Conservation (phyloP, 1,284 basidiomycete species). For the Ceratobasidium sp. region DNA sequence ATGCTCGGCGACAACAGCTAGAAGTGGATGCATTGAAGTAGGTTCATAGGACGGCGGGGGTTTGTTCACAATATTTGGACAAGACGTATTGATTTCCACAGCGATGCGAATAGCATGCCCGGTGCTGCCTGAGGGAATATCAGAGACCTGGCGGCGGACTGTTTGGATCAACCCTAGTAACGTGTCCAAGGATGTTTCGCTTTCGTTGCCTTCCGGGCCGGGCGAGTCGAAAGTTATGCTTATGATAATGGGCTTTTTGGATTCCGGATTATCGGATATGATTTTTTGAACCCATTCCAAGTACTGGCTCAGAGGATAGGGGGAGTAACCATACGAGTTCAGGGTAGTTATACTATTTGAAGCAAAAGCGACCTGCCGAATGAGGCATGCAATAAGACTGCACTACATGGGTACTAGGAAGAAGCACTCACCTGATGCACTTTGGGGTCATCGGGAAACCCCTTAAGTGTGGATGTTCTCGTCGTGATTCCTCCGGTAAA, state of each 20-base stretch:
- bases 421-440: constrained; percentile 66
- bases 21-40: constrained; percentile 61
- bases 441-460: constrained; percentile 71
- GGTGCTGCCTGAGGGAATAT: constrained; percentile 45
- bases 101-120: constrained; percentile 62
- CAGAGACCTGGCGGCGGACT: constrained; percentile 64
- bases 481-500: constrained; percentile 82
- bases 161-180: constrained; percentile 71
- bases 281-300: constrained; percentile 67
- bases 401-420: not conserved
- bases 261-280: constrained; percentile 32
- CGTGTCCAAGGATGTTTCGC: constrained; percentile 56
- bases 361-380: constrained; percentile 69
- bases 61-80: constrained; percentile 76
- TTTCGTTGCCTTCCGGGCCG: constrained; percentile 33
- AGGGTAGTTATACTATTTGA: constrained; percentile 66
- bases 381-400: not conserved
- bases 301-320: constrained; percentile 73
- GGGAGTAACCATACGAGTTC: constrained; percentile 86
- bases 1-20: constrained; percentile 66
- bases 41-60: constrained; percentile 76
- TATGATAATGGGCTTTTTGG: constrained; percentile 76
- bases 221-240: constrained; percentile 75
- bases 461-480: constrained; percentile 74
- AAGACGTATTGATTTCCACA: constrained; percentile 82